A percentile compares a stretch with the other conserved stretches of the same genome.
phyloP scores from a whole-genome alignment of 169 alveolate genomes.

The Besnoitia besnoiti region DNA sequence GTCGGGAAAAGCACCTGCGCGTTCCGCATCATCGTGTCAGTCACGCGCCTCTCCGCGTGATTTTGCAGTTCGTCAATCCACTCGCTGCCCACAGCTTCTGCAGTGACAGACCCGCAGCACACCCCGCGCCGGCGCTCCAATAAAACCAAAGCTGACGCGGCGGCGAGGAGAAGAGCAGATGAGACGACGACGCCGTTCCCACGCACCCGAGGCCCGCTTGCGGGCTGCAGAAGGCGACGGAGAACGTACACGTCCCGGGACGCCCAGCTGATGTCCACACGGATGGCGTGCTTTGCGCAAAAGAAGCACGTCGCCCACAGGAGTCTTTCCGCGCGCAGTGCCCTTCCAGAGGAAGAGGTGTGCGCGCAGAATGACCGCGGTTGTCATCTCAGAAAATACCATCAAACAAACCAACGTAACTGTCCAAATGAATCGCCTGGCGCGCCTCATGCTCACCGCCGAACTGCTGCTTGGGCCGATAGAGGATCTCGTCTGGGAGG shows the following conservation, averaged over 20 bases:
- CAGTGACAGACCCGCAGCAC: neutral
- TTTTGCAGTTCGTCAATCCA: slow-evolving; percentile 73
- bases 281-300: too few relatives aligned
- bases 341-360: too few relatives aligned
- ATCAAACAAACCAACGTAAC: too few relatives aligned
- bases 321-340: too few relatives aligned
- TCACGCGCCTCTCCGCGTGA: slow-evolving; percentile 38
- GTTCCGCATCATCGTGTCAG: neutral
- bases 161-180: neutral
- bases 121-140: neutral
- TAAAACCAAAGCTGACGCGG: neutral
- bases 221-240: too few relatives aligned
- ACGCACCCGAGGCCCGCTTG: too few relatives aligned
- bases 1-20: slow-evolving; percentile 21
- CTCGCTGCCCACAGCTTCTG: slow-evolving; percentile 69
- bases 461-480: slow-evolving; percentile 89
- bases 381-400: too few relatives aligned
- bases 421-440: too few relatives aligned
- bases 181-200: neutral
- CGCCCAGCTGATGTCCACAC: too few relatives aligned
- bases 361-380: too few relatives aligned
- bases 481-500: slow-evolving; percentile 85
- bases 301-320: too few relatives aligned
- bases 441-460: slow-evolving; percentile 35
- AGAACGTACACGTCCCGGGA: too few relatives aligned